A percentile compares a stretch with the other conserved stretches of the same genome.
phyloP scores from a whole-genome alignment of 164 flowering plant species.

The Cinnamomum chago region DNA sequence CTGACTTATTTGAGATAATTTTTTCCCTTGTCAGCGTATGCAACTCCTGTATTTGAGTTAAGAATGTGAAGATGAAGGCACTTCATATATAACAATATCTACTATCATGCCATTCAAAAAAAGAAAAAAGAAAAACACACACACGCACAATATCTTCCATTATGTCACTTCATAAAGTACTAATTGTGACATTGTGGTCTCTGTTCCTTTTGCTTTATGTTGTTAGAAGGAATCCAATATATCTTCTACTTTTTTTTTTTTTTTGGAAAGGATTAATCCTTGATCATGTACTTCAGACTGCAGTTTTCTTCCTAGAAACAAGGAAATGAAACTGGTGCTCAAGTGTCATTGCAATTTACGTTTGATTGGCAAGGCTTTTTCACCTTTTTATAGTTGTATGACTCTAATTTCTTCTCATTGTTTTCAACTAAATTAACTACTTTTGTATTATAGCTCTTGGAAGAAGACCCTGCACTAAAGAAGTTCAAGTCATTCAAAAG shows the following conservation, averaged over 20 bases:
- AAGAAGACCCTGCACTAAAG: constrained; percentile 60
- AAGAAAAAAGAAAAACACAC: no score
- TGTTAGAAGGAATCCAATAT: no score
- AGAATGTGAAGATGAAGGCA: no score
- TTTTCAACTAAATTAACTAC: background rate
- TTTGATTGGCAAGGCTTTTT: background rate
- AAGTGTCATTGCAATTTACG: background rate
- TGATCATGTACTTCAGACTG: background rate
- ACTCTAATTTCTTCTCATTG: background rate
- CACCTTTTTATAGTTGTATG: background rate
- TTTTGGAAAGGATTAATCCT: no score
- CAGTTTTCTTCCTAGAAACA: background rate
- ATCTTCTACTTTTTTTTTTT: no score
- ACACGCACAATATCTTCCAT: no score
- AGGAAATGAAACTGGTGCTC: background rate
- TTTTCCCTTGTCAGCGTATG: background rate
- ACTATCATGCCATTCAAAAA: no score
- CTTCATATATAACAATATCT: no score
- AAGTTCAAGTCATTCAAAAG: constrained; percentile 71
- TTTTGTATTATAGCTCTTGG: constrained; percentile 56
- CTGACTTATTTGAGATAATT: background rate
- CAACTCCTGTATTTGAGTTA: no score
- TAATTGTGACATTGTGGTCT: no score
- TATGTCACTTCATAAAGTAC: no score
- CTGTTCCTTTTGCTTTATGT: no score